Evolutionary conservation across 2,329 filamentous ascomycete genomes (phyloP), one percentile per base, ranked within the genome.

Genomic region (Lanzia echinophila): DNA sequence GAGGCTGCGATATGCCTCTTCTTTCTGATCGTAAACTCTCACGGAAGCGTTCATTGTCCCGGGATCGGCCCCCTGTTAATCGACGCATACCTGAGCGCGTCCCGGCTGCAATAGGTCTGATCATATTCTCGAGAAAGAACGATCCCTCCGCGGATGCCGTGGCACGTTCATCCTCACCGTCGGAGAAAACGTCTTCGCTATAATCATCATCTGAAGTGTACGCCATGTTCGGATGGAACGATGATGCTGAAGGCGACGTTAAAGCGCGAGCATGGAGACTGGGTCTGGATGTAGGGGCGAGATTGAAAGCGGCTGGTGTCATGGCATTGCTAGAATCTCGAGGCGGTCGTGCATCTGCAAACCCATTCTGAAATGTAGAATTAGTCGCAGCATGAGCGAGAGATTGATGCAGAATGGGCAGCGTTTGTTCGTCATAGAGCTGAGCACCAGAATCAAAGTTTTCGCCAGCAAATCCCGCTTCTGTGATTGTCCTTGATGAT

Each of bases 371-470:
- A 69, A 97, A 94, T 0, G 86, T 87, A 0, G 81, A 79, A 1
- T 83, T 81, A 48, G 82, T 87, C 36, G 86, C 85, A 59, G 84
- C 92, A 11, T 79, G 66, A 20, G 78, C 81, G 22, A 87, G 76
- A 0, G 90, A 94, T 65, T 94, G 88, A 63, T 94, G 87, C 6
- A 96, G 73, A 49, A 96, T 95, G 0, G 92, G 92, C 11, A 94
- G 77, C 6, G 94, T 95, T 67, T 95, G 89, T 68, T 96, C 90
- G 64, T 96, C 91, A 69, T 97, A 96, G 0, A 96, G 73, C 66
- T 89, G 84, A 20, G 91, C 87, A 33, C 34, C 50, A 1, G 84
- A 84, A 60, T 94, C 87, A 49, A 84, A 83, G 10, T 78, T 78
- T 57, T 84, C 83, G 0, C 79, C 79, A 0, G 81, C 76, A 59